These are phyloP conservation scores for Mesembryanthemum crystallinum DNA, from an alignment of 148 eudicot species.

Conservation along the genomic window DNA sequence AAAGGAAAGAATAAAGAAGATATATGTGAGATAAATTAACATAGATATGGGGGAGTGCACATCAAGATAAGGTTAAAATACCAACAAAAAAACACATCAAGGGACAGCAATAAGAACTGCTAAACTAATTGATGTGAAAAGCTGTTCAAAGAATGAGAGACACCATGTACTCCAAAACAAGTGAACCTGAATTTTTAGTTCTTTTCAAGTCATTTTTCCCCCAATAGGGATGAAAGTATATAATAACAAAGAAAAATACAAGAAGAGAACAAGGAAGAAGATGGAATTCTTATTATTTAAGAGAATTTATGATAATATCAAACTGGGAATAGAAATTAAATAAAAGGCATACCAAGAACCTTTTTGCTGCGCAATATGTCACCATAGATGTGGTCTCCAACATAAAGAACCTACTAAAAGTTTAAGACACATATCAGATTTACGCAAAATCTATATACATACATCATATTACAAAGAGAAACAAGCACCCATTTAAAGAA, in stretches of 20 bases:
- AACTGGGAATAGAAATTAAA: constrained; percentile 3
- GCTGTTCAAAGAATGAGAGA: neutral
- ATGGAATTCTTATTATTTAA: neutral
- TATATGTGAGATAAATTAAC: too few relatives aligned
- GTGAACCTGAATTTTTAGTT: neutral
- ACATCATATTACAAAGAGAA: neutral
- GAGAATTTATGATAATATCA: neutral
- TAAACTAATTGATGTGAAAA: neutral
- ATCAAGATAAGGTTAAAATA: too few relatives aligned
- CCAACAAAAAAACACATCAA: neutral
- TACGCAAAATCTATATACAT: neutral
- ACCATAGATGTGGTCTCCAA: constrained; percentile 97
- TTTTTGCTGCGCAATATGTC: constrained; percentile 95
- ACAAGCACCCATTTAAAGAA: constrained; percentile 1
- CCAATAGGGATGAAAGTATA: too few relatives aligned
- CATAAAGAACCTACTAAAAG: constrained; percentile 76
- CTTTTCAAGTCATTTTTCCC: neutral
- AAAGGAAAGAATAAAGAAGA: too few relatives aligned
- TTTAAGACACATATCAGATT: constrained; percentile 14
- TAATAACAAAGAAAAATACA: too few relatives aligned
- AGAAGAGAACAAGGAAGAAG: too few relatives aligned
- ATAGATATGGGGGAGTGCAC: too few relatives aligned
- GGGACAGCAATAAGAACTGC: neutral
- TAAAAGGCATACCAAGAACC: constrained; percentile 60
- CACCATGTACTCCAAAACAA: neutral